These are phyloP conservation scores for Lachnellula occidentalis DNA, from an alignment of 2,329 filamentous ascomycete species.

Conservation along the genomic window DNA sequence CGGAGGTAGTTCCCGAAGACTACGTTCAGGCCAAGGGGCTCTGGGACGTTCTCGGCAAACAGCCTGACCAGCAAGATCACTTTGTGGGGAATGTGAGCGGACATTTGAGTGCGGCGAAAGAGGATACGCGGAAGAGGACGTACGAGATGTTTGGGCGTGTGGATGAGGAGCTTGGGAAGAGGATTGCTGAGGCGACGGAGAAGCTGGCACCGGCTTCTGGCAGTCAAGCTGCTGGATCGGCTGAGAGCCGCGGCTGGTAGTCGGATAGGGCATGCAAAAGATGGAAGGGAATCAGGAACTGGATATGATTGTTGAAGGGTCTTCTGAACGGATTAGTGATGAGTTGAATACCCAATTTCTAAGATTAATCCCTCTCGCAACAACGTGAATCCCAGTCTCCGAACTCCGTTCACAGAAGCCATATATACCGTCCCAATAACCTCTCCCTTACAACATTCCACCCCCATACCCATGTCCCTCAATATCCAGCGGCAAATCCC, in stretches of 20 bases:
- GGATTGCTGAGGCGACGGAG: conserved; percentile 50
- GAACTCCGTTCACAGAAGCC: too few species aligned
- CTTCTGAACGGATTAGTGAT: too few species aligned
- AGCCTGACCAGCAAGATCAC: conserved; percentile 53
- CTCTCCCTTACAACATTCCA: too few species aligned
- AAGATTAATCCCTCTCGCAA: too few species aligned
- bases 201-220: conserved; percentile 22
- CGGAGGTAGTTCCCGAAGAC: conserved; percentile 31
- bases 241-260: conserved; percentile 11
- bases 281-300: too few species aligned
- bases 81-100: conserved; percentile 54
- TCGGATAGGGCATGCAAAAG: too few species aligned
- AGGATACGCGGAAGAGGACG: conserved; percentile 50
- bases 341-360: too few species aligned
- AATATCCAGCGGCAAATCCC: too few species aligned
- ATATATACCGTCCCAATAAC: too few species aligned
- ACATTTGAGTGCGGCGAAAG: conserved; percentile 49
- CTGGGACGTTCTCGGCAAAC: conserved; percentile 36
- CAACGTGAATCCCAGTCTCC: too few species aligned
- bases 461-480: too few species aligned
- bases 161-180: conserved; percentile 46
- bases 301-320: too few species aligned
- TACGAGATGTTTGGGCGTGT: conserved; percentile 57
- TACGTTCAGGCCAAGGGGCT: conserved; percentile 32
- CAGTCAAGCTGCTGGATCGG: conserved; percentile 14